Evolutionary conservation across 2,329 filamentous ascomycete genomes (phyloP).

Genomic region (Drechslerella coelobrocha): DNA sequence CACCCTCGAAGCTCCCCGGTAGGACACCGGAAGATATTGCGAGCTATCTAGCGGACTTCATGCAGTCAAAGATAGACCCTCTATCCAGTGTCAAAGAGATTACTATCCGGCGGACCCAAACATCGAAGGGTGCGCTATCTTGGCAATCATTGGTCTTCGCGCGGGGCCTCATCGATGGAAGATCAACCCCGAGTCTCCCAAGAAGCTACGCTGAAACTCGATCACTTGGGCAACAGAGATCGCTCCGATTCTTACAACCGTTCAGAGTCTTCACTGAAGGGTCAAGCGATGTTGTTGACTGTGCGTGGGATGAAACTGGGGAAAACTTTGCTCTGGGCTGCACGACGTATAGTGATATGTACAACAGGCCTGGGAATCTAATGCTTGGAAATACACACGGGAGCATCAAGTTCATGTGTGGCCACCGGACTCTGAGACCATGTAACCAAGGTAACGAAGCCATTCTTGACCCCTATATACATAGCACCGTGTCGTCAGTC

Average conservation of each 20-base stretch:
- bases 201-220: slow-evolving; percentile 25
- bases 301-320: slow-evolving; percentile 52
- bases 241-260: slow-evolving; percentile 46
- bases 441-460: slow-evolving; percentile 30
- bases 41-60: slow-evolving; percentile 22
- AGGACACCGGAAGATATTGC: slow-evolving; percentile 25
- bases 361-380: slow-evolving; percentile 54
- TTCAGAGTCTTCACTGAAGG: slow-evolving; percentile 52
- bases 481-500: slow-evolving; percentile 53
- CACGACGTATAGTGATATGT: slow-evolving; percentile 51
- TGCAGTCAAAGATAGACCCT: not conserved
- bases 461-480: slow-evolving; percentile 49
- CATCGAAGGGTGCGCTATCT: slow-evolving; percentile 4
- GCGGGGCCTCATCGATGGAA: slow-evolving; percentile 16
- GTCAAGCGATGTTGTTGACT: slow-evolving; percentile 53
- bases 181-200: not conserved
- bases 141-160: slow-evolving; percentile 25
- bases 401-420: slow-evolving; percentile 52
- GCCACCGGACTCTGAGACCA: slow-evolving; percentile 49
- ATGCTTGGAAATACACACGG: slow-evolving; percentile 51
- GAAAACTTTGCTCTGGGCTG: slow-evolving; percentile 50
- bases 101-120: not conserved
- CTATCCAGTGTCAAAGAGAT: not conserved
- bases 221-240: slow-evolving; percentile 15
- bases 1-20: not conserved